phyloP scores from a whole-genome alignment of 2,329 filamentous ascomycete species.

The Aspergillus intermedius region DNA sequence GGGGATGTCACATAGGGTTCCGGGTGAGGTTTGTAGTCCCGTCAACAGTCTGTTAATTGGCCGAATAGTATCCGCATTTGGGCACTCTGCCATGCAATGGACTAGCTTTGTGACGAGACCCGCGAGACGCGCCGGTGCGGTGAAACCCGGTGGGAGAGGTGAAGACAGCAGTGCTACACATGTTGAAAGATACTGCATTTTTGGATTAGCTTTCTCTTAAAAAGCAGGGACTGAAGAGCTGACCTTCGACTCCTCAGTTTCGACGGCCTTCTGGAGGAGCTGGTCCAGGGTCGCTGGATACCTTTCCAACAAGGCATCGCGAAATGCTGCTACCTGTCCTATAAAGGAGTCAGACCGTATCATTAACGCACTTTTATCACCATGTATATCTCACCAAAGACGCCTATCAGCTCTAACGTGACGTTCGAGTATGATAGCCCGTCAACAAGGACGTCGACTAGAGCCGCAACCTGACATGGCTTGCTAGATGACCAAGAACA shows the following conservation, averaged over 20 bases:
- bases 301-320: conserved; percentile 27
- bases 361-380: not conserved
- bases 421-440: conserved; percentile 47
- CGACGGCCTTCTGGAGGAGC: conserved; percentile 25
- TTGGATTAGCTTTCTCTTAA: not conserved
- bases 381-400: conserved; percentile 37
- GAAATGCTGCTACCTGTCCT: conserved; percentile 25
- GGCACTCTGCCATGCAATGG: conserved; percentile 20
- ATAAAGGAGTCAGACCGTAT: not conserved
- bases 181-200: conserved; percentile 22
- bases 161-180: conserved; percentile 31
- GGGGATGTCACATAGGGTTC: conserved; percentile 24
- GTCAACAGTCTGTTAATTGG: conserved; percentile 30
- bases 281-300: conserved; percentile 30
- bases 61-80: conserved; percentile 26
- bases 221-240: too few species aligned
- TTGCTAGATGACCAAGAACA: conserved; percentile 43
- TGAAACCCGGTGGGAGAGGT: conserved; percentile 22
- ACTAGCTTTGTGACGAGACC: conserved; percentile 28
- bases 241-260: conserved; percentile 23
- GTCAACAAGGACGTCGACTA: conserved; percentile 43
- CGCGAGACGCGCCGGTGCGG: conserved; percentile 28
- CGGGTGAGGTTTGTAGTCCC: conserved; percentile 21
- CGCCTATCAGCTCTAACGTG: conserved; percentile 44
- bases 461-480: conserved; percentile 42